Base-by-base conservation (phyloP, 805 yeast species). In the Candida arabinofermentans region DNA sequence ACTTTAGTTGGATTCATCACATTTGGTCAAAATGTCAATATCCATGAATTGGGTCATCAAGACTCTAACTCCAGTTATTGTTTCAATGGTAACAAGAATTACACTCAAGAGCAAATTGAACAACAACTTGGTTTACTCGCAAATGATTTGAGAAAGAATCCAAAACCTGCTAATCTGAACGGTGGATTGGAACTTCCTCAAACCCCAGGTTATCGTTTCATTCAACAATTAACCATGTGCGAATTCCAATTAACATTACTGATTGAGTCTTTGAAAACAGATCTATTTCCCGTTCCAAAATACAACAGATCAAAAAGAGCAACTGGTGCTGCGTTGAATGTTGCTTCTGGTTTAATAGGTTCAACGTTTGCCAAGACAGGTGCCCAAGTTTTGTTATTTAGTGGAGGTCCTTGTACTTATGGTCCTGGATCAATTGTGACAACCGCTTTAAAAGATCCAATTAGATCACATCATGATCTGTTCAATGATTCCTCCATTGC, bases 391-490 rank as follows among this genome's bases (percentile, higher is more conserved):
- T 56, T 79, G 54, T 58, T 74, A 19, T 81, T 81, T 51, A 55
- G 75, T 4, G 84, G 80, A 23, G 87, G 87, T 1, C 79, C 83
- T 5, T 75, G 83, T 50, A 82, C 86, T 0, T 63, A 64, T 46
- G 86, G 86, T 1, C 83, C 84, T 2, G 88, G 87, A 2, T 54
- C 64, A 29, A 75, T 82, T 26, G 86, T 81, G 9, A 72, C 73
- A 7, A 62, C 70, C n/a, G 61, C 66, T 21, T 64, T 80, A 42
- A 80, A 75, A 50, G 83, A 78, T 43, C 82, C 86, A 6, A 65
- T 81, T 34, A 71, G 88, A 64, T 79, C 86, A 0, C 87, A 81
- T 55, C 76, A 77, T 54, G 83, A 79, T 55, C 72, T 81, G 31
- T 61, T 65, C 22, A 75, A 71, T 45, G 74, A 73, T 16, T 50